Evolutionary conservation across 192 early-diverging fungal genomes (phyloP).

Genomic region (Rhizoclosmatium sp.): DNA sequence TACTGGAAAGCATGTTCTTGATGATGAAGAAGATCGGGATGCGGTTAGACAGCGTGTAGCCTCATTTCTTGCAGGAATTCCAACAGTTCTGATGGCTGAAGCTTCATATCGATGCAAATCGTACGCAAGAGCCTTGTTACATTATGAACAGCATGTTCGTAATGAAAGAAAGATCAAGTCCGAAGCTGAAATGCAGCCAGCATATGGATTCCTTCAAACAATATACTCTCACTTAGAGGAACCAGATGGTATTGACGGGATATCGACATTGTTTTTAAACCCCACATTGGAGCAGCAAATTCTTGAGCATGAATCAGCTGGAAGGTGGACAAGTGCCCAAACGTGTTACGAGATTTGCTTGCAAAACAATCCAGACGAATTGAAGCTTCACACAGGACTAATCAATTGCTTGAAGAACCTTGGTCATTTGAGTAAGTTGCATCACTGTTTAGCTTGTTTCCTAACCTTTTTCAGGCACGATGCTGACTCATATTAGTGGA

Average conservation of each 20-base stretch:
- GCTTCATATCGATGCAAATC: constrained; percentile 68
- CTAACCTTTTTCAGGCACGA: constrained; percentile 50
- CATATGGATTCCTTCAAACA: constrained; percentile 62
- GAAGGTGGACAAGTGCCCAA: constrained; percentile 72
- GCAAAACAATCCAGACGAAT: constrained; percentile 50
- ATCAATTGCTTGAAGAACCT: constrained; percentile 74
- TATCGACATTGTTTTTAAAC: constrained; percentile 58
- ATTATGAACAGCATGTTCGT: constrained; percentile 74
- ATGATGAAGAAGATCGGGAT: constrained; percentile 48
- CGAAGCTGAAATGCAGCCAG: constrained; percentile 43
- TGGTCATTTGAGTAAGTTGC: constrained; percentile 68
- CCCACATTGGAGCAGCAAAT: constrained; percentile 71
- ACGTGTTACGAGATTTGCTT: constrained; percentile 67
- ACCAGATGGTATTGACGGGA: constrained; percentile 73
- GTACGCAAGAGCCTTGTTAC: constrained; percentile 72
- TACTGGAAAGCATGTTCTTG: constrained; percentile 25
- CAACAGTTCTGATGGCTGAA: constrained; percentile 66
- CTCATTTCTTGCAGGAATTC: constrained; percentile 64
- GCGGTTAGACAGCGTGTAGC: constrained; percentile 43
- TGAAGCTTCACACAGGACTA: constrained; percentile 64
- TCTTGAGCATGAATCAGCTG: constrained; percentile 67
- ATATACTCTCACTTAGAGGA: constrained; percentile 76
- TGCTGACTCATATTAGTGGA: constrained; percentile 60
- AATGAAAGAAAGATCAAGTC: constrained; percentile 25
- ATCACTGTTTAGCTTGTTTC: not conserved